Base-by-base conservation (phyloP, 768 basidiomycete species). In the Phanerodontia chrysosporium region DNA sequence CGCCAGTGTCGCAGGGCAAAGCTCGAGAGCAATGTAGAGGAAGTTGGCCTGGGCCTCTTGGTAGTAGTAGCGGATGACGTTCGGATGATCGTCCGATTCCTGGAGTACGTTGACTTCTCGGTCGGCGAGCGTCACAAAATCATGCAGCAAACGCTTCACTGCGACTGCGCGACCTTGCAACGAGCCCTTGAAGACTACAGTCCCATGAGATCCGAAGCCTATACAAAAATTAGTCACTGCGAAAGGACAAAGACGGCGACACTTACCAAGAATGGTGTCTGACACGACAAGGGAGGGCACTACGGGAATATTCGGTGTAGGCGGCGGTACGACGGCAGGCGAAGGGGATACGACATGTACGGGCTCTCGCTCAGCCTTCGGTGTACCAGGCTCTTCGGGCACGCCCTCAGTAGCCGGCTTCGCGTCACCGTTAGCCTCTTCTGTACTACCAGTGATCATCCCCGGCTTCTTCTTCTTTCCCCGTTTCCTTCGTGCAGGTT, bases 11-110 rank as follows among this genome's bases (percentile, higher is more conserved):
- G 90, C 91, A 0, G 92, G 93, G 69, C 94, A 95, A 3, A 98
- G 80, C 68, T 99, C 97, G 45, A 99, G 86, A 2, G 97, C 97
- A 62, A 99, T 98, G 73, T 96, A 98, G 10, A 98, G 84, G 78
- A 98, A 98, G 67, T 91, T 94, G 22, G 86, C 86, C 28, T 91
- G 90, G 3, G 89, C 80, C 76, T 98, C 96, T 78, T 98, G 95
- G 74, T 93, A 98, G 73, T 95, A 99, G 70, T 99, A 97, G 28
- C 94, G 89, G 65, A 98, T 95, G 71, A 99, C 97, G 75, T 99
- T 98, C 18, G 94, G 94, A 67, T 99, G 97, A 70, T 96, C 94
- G 77, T 99, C 97, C 49, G 92, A 91, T 70, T 97, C 95, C 75
- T 98, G 95, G 9, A 99, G 81, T 42, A 99, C 85, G 67, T 86